These are phyloP conservation scores for Monilinia fructicola DNA, from an alignment of 2,329 filamentous ascomycete species.

Conservation along the genomic window DNA sequence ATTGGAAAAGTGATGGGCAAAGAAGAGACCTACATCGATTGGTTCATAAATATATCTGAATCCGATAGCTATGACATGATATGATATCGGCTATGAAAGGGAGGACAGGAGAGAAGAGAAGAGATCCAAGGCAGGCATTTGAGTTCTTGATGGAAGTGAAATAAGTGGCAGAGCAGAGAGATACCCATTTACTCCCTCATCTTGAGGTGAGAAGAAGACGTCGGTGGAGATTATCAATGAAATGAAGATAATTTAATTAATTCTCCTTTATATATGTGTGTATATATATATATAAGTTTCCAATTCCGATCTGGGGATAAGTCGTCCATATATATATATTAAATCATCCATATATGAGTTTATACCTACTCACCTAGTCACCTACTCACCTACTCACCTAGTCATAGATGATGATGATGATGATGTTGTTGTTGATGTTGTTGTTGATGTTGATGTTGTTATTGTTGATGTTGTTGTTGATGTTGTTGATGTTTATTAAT, in stretches of 20 bases:
- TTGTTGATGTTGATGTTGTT: neutral
- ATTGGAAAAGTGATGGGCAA: neutral
- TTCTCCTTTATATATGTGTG: neutral
- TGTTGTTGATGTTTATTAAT: constrained; percentile 14
- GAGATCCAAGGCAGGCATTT: neutral
- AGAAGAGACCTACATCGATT: neutral
- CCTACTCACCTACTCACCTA: too few species aligned
- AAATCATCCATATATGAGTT: too few species aligned
- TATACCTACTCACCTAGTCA: too few species aligned
- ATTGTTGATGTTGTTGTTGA: constrained; percentile 10
- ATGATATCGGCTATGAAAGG: neutral
- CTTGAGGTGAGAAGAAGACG: neutral
- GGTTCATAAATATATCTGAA: neutral
- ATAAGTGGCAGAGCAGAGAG: neutral
- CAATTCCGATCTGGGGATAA: neutral
- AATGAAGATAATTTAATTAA: neutral
- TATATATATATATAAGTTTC: neutral
- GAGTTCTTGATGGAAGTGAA: neutral
- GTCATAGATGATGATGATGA: too few species aligned
- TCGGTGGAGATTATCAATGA: neutral
- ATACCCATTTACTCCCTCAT: neutral
- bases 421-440: too few species aligned
- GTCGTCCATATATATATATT: neutral
- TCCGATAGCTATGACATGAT: neutral
- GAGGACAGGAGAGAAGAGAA: neutral